phyloP scores from a whole-genome alignment of 106 monocot species.

The Allium cepa region DNA sequence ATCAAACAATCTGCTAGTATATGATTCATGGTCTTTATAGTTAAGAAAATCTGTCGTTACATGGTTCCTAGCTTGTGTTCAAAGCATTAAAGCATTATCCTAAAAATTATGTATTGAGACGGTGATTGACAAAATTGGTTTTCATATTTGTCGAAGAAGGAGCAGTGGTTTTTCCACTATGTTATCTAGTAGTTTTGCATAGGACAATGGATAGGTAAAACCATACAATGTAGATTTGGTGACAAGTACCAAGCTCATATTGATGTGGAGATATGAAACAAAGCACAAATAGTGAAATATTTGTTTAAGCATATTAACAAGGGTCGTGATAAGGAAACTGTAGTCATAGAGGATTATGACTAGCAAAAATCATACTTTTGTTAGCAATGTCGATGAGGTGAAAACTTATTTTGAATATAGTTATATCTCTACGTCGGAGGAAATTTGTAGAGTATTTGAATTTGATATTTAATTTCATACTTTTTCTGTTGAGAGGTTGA shows the following conservation, averaged over 20 bases:
- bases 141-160: not conserved
- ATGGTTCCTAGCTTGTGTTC: not conserved
- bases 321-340: slow-evolving; percentile 1
- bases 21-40: not conserved
- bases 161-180: not conserved
- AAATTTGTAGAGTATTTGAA: not conserved
- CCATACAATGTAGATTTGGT: slow-evolving; percentile 2
- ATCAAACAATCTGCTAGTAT: not conserved
- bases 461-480: not conserved
- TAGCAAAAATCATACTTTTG: too few relatives aligned
- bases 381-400: too few relatives aligned
- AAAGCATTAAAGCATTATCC: not conserved
- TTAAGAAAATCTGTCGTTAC: not conserved
- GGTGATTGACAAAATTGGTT: not conserved
- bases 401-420: too few relatives aligned
- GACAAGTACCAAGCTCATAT: not conserved
- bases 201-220: slow-evolving; percentile 3
- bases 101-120: not conserved
- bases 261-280: not conserved
- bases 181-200: not conserved
- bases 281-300: slow-evolving; percentile 1
- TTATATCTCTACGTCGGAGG: not conserved
- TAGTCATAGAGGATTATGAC: not conserved
- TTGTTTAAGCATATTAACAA: slow-evolving; percentile 1
- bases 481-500: not conserved